phyloP scores from a whole-genome alignment of 2,329 filamentous ascomycete species.

The Phaeosphaeriaceae sp. region DNA sequence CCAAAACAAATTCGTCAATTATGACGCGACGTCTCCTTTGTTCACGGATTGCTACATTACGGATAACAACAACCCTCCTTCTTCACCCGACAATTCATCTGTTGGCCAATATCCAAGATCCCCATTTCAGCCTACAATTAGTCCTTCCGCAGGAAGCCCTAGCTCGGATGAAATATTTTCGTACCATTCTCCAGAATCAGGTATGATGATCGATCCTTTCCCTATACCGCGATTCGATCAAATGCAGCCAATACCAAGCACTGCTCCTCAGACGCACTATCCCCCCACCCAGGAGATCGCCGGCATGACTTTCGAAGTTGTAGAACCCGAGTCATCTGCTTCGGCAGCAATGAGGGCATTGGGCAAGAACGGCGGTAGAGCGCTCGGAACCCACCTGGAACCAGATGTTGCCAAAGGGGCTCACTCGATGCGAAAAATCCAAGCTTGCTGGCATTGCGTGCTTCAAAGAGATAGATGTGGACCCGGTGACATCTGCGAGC shows the following conservation, averaged over 20 bases:
- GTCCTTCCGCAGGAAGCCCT: constrained; percentile 39
- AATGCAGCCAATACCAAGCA: constrained; percentile 7
- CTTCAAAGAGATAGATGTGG: constrained; percentile 56
- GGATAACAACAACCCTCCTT: constrained; percentile 18
- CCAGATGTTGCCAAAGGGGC: constrained; percentile 49
- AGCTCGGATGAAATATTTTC: constrained; percentile 38
- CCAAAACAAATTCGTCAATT: constrained; percentile 36
- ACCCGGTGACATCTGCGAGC: constrained; percentile 47
- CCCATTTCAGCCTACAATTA: constrained; percentile 29
- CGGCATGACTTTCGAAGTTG: constrained; percentile 28
- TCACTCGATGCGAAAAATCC: constrained; percentile 54
- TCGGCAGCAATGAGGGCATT: constrained; percentile 25
- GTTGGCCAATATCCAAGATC: constrained; percentile 22
- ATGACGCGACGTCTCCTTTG: constrained; percentile 28
- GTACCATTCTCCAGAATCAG: constrained; percentile 34
- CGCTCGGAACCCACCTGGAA: constrained; percentile 47
- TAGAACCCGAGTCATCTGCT: constrained; percentile 33
- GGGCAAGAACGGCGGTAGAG: constrained; percentile 45
- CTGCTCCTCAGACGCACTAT: constrained; percentile 8
- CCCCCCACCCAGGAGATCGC: constrained; percentile 15
- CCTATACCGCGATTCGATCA: constrained; percentile 16
- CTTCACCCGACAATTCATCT: constrained; percentile 32
- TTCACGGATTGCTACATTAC: constrained; percentile 36
- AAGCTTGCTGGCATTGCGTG: constrained; percentile 57
- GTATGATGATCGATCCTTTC: constrained; percentile 26